Conservation (phyloP, 1,284 basidiomycete genomes). For the Tilletiopsis washingtonensis region DNA sequence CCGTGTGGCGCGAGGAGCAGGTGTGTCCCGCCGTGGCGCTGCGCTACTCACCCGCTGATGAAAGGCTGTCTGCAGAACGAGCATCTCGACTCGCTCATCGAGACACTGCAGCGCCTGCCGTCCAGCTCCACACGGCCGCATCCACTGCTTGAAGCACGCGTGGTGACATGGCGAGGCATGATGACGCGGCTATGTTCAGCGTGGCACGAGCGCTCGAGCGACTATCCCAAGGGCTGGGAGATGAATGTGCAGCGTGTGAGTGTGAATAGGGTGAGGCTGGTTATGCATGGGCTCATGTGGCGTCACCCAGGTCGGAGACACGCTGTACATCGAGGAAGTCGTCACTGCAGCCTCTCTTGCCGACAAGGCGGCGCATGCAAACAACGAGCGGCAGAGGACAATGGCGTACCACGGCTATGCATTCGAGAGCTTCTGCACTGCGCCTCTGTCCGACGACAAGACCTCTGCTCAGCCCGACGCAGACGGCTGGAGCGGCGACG, state of each 20-base stretch:
- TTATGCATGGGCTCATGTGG: neutral
- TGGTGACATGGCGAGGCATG: constrained; percentile 80
- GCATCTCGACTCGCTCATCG: constrained; percentile 19
- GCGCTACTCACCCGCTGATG: neutral
- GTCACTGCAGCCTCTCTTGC: constrained; percentile 55
- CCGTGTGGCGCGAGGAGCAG: neutral
- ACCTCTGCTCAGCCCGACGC: neutral
- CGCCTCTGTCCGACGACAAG: constrained; percentile 34
- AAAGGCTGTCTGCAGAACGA: constrained; percentile 13
- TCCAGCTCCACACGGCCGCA: neutral
- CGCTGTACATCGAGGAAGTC: constrained; percentile 78
- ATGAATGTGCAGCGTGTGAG: constrained; percentile 58
- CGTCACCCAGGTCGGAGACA: constrained; percentile 49
- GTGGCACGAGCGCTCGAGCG: constrained; percentile 58
- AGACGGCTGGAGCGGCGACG: constrained; percentile 65
- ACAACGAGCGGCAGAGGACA: constrained; percentile 8
- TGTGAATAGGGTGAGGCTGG: constrained; percentile 32
- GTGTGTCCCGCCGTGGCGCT: neutral
- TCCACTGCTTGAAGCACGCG: constrained; percentile 46
- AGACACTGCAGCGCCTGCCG: constrained; percentile 10
- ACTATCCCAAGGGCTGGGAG: constrained; percentile 71
- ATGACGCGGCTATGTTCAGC: constrained; percentile 63
- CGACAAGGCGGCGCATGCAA: constrained; percentile 56
- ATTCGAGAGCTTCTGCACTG: constrained; percentile 81
- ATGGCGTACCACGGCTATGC: constrained; percentile 54